Evolutionary conservation across 768 basidiomycete species (phyloP).

Genomic region (Brasilioporus rufonigricans): DNA sequence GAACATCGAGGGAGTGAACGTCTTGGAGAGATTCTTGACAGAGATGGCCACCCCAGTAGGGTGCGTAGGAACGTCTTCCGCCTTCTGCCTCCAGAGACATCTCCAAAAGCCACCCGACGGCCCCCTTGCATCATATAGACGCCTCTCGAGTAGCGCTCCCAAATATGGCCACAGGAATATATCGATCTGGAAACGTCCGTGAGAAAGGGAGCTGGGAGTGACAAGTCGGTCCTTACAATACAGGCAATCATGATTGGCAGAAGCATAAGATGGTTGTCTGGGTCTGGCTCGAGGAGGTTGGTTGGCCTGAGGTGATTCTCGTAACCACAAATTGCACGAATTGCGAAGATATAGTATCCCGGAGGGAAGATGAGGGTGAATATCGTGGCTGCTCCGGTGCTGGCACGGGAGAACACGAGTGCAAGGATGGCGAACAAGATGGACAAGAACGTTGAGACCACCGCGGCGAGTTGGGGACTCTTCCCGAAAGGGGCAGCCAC

Average conservation of each 20-base stretch:
- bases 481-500: slow-evolving; percentile 68
- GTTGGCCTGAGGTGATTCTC: slow-evolving; percentile 59
- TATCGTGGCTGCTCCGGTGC: slow-evolving; percentile 50
- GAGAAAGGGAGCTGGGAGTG: neutral
- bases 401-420: slow-evolving; percentile 44
- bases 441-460: slow-evolving; percentile 60
- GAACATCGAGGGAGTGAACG: slow-evolving; percentile 54
- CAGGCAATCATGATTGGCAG: slow-evolving; percentile 62
- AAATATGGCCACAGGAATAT: slow-evolving; percentile 74
- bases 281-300: slow-evolving; percentile 55
- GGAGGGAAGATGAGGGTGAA: slow-evolving; percentile 75
- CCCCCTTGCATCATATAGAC: slow-evolving; percentile 58
- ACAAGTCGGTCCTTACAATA: slow-evolving; percentile 44
- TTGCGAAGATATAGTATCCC: slow-evolving; percentile 70
- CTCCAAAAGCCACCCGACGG: slow-evolving; percentile 29
- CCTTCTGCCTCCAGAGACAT: slow-evolving; percentile 15
- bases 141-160: slow-evolving; percentile 55
- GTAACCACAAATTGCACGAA: slow-evolving; percentile 64
- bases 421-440: slow-evolving; percentile 69
- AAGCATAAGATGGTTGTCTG: slow-evolving; percentile 52
- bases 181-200: slow-evolving; percentile 46
- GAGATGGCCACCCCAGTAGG: slow-evolving; percentile 55
- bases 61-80: slow-evolving; percentile 19
- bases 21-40: slow-evolving; percentile 57
- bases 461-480: slow-evolving; percentile 69